Conservation (phyloP, 495 filamentous ascomycete species). For the Penicillium simplicissimum region DNA sequence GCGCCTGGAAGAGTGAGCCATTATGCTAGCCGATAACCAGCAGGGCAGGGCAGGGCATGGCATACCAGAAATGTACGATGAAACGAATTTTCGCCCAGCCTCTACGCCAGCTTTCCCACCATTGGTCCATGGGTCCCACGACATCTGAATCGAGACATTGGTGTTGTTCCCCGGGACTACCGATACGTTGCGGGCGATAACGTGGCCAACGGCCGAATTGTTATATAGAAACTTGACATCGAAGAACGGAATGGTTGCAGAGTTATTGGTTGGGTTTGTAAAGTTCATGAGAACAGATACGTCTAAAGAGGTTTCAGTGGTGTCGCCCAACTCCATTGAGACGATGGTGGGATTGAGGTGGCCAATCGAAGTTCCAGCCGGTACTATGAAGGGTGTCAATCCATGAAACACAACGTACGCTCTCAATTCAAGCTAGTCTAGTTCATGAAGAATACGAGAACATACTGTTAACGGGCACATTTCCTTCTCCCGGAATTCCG, state of each 20-base stretch:
- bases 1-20: slow-evolving; percentile 44
- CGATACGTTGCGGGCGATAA: slow-evolving; percentile 58
- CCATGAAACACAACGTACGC: slow-evolving; percentile 9
- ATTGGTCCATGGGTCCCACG: slow-evolving; percentile 67
- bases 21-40: no score
- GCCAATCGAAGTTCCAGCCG: slow-evolving; percentile 49
- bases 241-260: slow-evolving; percentile 73
- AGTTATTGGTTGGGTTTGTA: slow-evolving; percentile 87
- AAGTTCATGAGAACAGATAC: slow-evolving; percentile 72
- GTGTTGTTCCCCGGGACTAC: slow-evolving; percentile 70
- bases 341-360: slow-evolving; percentile 61
- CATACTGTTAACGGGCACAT: slow-evolving; percentile 85
- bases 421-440: slow-evolving; percentile 28
- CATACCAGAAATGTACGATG: slow-evolving; percentile 88
- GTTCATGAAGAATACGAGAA: slow-evolving; percentile 30
- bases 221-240: slow-evolving; percentile 76
- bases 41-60: no score
- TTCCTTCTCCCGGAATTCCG: slow-evolving; percentile 80
- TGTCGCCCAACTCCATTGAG: slow-evolving; percentile 65
- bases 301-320: slow-evolving; percentile 65
- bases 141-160: slow-evolving; percentile 64
- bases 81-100: slow-evolving; percentile 71
- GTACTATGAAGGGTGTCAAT: slow-evolving; percentile 34
- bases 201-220: slow-evolving; percentile 71
- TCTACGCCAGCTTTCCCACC: slow-evolving; percentile 59